Evolutionary conservation across 2,329 filamentous ascomycete species (phyloP).

Genomic region (Trichoderma lentiforme): DNA sequence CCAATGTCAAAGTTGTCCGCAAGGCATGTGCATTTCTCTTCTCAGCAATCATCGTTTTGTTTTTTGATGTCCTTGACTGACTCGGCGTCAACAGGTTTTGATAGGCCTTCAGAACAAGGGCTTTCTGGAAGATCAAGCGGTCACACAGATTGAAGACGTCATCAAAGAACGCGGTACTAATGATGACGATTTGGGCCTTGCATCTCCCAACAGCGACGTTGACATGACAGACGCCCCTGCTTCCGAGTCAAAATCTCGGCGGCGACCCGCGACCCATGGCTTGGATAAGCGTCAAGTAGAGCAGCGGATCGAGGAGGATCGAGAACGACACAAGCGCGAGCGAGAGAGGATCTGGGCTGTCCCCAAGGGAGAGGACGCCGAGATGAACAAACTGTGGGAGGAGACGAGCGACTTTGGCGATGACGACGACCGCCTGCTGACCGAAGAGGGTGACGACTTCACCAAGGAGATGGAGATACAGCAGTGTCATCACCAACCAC

Average conservation of each 20-base stretch:
- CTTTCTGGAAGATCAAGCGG: constrained; percentile 71
- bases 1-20: constrained; percentile 89
- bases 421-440: constrained; percentile 74
- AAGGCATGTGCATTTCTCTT: constrained; percentile 53
- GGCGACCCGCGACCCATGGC: constrained; percentile 34
- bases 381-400: constrained; percentile 80
- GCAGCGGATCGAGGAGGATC: constrained; percentile 93
- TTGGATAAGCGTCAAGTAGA: constrained; percentile 88
- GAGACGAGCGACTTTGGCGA: constrained; percentile 83
- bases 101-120: constrained; percentile 66
- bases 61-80: not conserved
- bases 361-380: constrained; percentile 56
- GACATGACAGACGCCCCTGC: constrained; percentile 41
- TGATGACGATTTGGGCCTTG: constrained; percentile 52
- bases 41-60: not conserved
- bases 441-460: constrained; percentile 65
- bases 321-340: constrained; percentile 88
- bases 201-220: constrained; percentile 48
- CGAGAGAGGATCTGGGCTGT: constrained; percentile 94
- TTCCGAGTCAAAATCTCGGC: constrained; percentile 37
- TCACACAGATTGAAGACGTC: constrained; percentile 76
- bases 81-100: constrained; percentile 52
- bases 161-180: constrained; percentile 74
- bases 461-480: constrained; percentile 40
- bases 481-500: constrained; percentile 38